Evolutionary conservation across 139 green algal species (phyloP), one percentile per base, ranked within the genome.

Genomic region (Pedinophyceae sp.): DNA sequence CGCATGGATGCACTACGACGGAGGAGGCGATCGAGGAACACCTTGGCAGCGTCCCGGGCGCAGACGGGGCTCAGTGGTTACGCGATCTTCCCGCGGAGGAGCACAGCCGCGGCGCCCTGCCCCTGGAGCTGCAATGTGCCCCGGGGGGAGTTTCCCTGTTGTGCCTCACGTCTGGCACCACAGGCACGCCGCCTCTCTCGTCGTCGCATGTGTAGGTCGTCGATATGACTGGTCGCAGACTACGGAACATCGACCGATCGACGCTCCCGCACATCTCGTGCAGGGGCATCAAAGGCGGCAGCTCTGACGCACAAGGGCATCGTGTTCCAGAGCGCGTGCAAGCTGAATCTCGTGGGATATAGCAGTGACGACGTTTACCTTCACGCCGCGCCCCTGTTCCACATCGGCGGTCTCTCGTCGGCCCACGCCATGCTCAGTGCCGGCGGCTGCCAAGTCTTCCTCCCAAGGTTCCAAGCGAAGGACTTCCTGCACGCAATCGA

Each of bases 321-420:
- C 18, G 62, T 81, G 25, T 39, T 54, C 3, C 85, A 95, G 71
- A 85, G 73, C 2, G 41, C 80, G 26, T 69, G 55, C 38, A 95
- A 95, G 62, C 62, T 93, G 27, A 49, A 56, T 2, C 51, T 59
- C 13, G 67, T 86, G 13, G 67, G 68, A 24, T 93, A 93, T 58
- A 43, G 15, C 24, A 2, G n/a, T 1, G 3, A 30, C 0, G 87
- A 95, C 56, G 59, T 82, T 6, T 92, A 88, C 70, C 64, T 95
- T 2, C 87, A 96, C 67, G 55, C 75, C 19, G 78, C 87, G 0
- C 85, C 85, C 0, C 70, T 95, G 18, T 95, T 84, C 59, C 87
- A 94, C 65, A 76, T 94, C 1, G 72, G 78, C 17, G 87, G 87
- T 23, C 66, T 96, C 26, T 87, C 70, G 10, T 90, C 72, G 19